phyloP scores from a whole-genome alignment of 345 rosid species.

The Populus simonii region DNA sequence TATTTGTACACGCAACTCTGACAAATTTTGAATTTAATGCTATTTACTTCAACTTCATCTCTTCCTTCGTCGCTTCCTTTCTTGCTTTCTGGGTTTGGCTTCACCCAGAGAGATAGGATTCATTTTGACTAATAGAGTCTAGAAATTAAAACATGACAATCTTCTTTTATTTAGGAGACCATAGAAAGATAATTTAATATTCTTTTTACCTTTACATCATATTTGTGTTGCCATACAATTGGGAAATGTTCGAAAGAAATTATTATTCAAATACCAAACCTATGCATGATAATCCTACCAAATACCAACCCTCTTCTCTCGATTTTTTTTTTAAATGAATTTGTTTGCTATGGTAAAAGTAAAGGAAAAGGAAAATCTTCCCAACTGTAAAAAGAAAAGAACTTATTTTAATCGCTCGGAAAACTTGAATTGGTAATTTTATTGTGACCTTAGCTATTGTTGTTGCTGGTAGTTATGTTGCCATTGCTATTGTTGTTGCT shows the following conservation, averaged over 20 bases:
- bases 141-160: background rate
- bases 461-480: constrained; percentile 10
- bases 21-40: background rate
- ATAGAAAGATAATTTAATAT: background rate
- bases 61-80: background rate
- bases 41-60: background rate
- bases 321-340: background rate
- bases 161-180: background rate
- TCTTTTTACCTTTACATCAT: background rate
- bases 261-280: constrained; percentile 29
- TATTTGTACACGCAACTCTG: background rate
- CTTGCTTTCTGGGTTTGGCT: background rate
- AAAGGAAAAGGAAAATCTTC: background rate
- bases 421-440: constrained; percentile 32
- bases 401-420: constrained; percentile 25
- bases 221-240: constrained; percentile 11
- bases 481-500: constrained; percentile 20
- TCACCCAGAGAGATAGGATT: background rate
- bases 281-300: constrained; percentile 11
- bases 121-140: background rate
- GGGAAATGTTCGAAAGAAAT: background rate
- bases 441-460: constrained; percentile 28
- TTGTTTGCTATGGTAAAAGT: background rate
- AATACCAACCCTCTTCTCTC: background rate
- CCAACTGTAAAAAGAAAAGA: background rate